A percentile compares a stretch with the other conserved stretches of the same genome.
These are phyloP conservation scores for Penicillium sp. DNA, from an alignment of 2,329 filamentous ascomycete genomes.

Conservation along the genomic window DNA sequence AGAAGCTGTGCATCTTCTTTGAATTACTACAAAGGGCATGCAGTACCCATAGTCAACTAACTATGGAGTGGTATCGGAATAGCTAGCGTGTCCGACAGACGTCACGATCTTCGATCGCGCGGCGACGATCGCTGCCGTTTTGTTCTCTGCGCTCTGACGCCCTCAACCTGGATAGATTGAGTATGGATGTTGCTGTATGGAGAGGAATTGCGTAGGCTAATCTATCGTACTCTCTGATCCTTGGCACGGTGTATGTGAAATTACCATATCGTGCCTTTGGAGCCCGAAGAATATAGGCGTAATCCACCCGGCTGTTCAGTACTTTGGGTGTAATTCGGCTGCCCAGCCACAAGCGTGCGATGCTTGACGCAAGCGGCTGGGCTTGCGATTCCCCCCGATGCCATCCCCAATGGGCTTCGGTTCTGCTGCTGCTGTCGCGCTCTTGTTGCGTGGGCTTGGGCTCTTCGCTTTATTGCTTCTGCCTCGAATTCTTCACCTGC, in stretches of 20 bases:
- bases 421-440: not conserved
- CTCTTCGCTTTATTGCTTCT: slow-evolving; percentile 8
- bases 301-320: too few relatives aligned
- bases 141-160: not conserved
- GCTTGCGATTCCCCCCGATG: slow-evolving; percentile 3
- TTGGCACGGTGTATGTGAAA: not conserved
- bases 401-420: slow-evolving; percentile 10
- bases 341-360: slow-evolving; percentile 21
- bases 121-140: slow-evolving; percentile 18
- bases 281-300: too few relatives aligned
- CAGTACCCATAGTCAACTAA: too few relatives aligned
- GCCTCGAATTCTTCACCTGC: not conserved
- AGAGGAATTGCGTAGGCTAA: not conserved
- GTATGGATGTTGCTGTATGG: not conserved
- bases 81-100: slow-evolving; percentile 4
- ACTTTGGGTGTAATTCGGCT: not conserved
- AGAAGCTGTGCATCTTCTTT: too few relatives aligned
- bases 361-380: slow-evolving; percentile 33
- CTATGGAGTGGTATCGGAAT: not conserved
- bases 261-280: not conserved
- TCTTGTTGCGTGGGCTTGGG: too few relatives aligned
- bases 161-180: not conserved
- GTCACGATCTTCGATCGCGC: slow-evolving; percentile 28
- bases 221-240: not conserved
- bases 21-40: too few relatives aligned